These are phyloP conservation scores for Aurantiochytrium sp. DNA, from an alignment of 108 stramenopile genomes.

Conservation along the genomic window DNA sequence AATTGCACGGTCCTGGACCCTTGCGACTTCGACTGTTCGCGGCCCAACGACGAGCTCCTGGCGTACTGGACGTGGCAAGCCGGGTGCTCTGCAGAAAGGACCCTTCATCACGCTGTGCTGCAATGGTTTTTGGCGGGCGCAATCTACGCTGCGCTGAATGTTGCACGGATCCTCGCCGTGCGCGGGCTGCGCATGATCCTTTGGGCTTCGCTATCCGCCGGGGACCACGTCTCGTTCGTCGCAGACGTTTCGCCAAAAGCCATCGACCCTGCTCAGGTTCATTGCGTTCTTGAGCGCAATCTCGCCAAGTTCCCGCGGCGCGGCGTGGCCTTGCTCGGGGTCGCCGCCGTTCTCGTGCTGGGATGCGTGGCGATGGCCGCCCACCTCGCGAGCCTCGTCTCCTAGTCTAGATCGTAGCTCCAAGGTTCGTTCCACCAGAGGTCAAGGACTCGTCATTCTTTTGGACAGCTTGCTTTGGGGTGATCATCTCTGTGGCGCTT, in stretches of 20 bases:
- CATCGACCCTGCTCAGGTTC: neutral
- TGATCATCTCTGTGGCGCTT: too few species aligned
- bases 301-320: neutral
- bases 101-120: neutral
- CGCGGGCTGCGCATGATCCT: neutral
- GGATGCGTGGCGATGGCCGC: too few species aligned
- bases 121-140: neutral
- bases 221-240: neutral
- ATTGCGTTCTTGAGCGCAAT: neutral
- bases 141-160: neutral
- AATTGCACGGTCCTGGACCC: neutral
- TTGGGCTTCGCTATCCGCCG: neutral
- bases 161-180: neutral
- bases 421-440: too few species aligned
- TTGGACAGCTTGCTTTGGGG: too few species aligned
- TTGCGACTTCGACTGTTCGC: neutral
- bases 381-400: too few species aligned
- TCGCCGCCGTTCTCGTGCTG: neutral
- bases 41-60: neutral
- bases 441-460: too few species aligned
- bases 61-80: conserved; percentile 2
- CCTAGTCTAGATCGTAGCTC: too few species aligned
- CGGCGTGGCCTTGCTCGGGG: neutral
- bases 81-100: neutral
- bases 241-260: neutral